A percentile compares a stretch with the other conserved stretches of the same genome.
Evolutionary conservation across 208 protist genomes (phyloP).

Genomic region (Crithidia expoeki): DNA sequence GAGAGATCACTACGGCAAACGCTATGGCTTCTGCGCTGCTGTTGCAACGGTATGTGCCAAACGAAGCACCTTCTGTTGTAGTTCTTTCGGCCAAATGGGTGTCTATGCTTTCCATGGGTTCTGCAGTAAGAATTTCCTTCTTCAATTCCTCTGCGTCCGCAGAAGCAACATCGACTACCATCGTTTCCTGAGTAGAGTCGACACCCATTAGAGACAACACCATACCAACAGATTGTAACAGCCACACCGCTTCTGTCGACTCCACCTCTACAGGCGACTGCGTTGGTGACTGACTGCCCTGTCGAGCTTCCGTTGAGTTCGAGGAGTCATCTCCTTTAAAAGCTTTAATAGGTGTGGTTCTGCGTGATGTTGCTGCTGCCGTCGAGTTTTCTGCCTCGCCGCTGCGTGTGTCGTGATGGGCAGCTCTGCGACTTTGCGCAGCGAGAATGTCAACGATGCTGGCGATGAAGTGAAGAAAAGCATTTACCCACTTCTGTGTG

Average conservation of each 20-base stretch:
- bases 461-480: background rate
- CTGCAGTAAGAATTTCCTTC: no score
- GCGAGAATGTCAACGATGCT: background rate
- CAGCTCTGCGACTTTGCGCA: background rate
- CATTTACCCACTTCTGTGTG: background rate
- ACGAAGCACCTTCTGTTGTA: no score
- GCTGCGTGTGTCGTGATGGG: background rate
- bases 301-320: background rate
- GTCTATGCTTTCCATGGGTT: no score
- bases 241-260: slow-evolving; percentile 22
- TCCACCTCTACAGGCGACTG: background rate
- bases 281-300: background rate
- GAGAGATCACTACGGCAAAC: slow-evolving; percentile 2
- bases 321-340: background rate
- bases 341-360: background rate
- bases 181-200: background rate
- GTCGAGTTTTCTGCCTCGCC: background rate
- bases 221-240: slow-evolving; percentile 9
- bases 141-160: no score
- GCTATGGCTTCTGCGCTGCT: slow-evolving; percentile 4
- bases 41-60: background rate
- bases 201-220: background rate
- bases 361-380: background rate
- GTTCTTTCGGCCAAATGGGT: no score
- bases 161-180: no score